Evolutionary conservation across 176 grass and related monocot species (phyloP).

Genomic region (Ampelocalamus luodianensis): DNA sequence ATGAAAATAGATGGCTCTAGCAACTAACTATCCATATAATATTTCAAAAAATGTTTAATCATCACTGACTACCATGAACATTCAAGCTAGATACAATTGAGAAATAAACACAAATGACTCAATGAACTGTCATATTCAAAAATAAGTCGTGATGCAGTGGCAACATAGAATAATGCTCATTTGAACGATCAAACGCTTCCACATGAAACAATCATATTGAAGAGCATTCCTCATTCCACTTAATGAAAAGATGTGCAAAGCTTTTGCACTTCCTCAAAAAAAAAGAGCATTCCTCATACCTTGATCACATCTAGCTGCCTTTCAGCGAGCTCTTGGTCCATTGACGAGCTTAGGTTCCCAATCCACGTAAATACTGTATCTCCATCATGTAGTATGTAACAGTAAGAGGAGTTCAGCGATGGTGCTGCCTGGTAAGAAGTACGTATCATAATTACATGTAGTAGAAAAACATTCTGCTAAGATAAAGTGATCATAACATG

Average conservation of each 20-base stretch:
- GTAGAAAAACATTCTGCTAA: conserved; percentile 11
- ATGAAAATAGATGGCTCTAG: conserved; percentile 3
- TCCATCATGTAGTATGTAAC: conserved; percentile 95
- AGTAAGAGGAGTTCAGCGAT: conserved; percentile 93
- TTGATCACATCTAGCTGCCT: conserved; percentile 98
- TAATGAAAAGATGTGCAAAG: too few relatives aligned
- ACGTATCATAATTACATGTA: conserved; percentile 17
- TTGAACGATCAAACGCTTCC: not conserved
- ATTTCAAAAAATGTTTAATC: not conserved
- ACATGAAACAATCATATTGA: conserved; percentile 39
- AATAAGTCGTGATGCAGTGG: not conserved
- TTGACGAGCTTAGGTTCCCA: conserved; percentile 78
- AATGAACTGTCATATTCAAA: conserved; percentile 19
- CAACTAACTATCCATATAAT: conserved; percentile 20
- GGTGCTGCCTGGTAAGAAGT: conserved; percentile 77
- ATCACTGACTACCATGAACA: conserved; percentile 32
- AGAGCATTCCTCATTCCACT: conserved; percentile 30
- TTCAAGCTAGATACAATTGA: not conserved
- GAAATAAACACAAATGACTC: conserved; percentile 9
- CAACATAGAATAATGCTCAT: conserved; percentile 18
- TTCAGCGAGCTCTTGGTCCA: conserved; percentile 96
- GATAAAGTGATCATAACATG: conserved; percentile 30
- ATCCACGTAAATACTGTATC: conserved; percentile 91
- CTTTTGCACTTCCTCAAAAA: too few relatives aligned
- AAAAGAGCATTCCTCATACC: conserved; percentile 55